Base-by-base conservation (phyloP, 192 early-diverging fungal genomes). In the Pilobolus umbonatus region DNA sequence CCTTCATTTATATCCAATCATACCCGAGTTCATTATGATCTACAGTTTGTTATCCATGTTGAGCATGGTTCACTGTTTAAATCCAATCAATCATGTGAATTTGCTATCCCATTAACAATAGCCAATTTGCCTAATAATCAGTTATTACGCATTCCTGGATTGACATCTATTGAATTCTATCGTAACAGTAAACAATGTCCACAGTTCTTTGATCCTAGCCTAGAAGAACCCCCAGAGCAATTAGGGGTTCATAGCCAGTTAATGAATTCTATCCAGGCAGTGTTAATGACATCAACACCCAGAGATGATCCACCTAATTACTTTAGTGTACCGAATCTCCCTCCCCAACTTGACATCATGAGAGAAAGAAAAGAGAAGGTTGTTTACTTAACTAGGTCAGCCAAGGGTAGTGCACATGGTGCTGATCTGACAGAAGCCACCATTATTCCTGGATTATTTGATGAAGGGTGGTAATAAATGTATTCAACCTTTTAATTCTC, bases 11-110 rank as follows among this genome's bases (percentile, higher is more conserved):
- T 42, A 3, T 65, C 71, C 9, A 62, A 67, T 5, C 74, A 76
- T 55, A 69, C 72, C 3, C 62, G 74, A 12, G 71, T 76, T 10
- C 49, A 68, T n/a, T 76, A 76, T 19, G 72, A 72, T 17, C 14
- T 76, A 7, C 46, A 50, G 12, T 76, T 68, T 47, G 35, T 56
- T 8, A 52, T 76, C 4, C 40, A 43, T 0, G 49, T 57, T 19
- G 71, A 69, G 15, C 56, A 46, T 10, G 71, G 74, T 0, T 64
- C 69, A 36, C 30, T 76, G 1, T 58, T 76, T 60, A 68, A 68
- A 9, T 62, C 63, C 0, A 61, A 28, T 12, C 60, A 73, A 28
- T 28, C 48, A 3, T 28, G 55, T 10, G 71, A 76, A 55, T 65
- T 76, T 29, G 57, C 56, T n/a, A 72, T 76, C 34, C 74, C 74